phyloP scores from a whole-genome alignment of 192 early-diverging fungal genomes.

The Chytriomyces sp. region DNA sequence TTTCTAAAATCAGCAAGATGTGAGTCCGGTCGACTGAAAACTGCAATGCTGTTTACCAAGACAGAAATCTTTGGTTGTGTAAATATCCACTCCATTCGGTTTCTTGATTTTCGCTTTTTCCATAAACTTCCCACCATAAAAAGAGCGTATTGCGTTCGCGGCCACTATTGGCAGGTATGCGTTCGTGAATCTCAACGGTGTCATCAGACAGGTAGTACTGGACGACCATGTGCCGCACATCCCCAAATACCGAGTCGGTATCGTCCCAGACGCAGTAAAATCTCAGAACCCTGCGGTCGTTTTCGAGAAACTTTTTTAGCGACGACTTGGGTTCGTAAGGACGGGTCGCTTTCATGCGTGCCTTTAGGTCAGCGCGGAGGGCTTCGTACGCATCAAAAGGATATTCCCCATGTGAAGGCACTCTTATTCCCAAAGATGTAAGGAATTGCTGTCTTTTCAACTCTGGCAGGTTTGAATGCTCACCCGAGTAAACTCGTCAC shows the following conservation, averaged over 20 bases:
- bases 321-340: constrained; percentile 46
- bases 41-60: constrained; percentile 46
- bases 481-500: constrained; percentile 65
- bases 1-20: too few relatives aligned
- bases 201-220: constrained; percentile 67
- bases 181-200: constrained; percentile 62
- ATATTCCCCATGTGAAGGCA: constrained; percentile 43
- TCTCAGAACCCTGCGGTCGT: constrained; percentile 62
- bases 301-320: constrained; percentile 63
- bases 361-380: constrained; percentile 46
- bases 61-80: constrained; percentile 53
- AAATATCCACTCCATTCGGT: constrained; percentile 47
- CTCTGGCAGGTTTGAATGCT: not conserved
- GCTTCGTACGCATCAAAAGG: constrained; percentile 59
- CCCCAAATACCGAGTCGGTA: constrained; percentile 56
- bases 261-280: constrained; percentile 72
- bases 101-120: constrained; percentile 54
- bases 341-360: constrained; percentile 54
- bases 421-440: constrained; percentile 26
- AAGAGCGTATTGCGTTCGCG: constrained; percentile 59
- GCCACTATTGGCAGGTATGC: constrained; percentile 56
- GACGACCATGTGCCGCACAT: constrained; percentile 61
- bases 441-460: constrained; percentile 45
- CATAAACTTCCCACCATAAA: constrained; percentile 65
- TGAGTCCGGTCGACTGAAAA: too few relatives aligned